Base-by-base conservation (phyloP, 2,329 filamentous ascomycete species). In the Arthrobotrys pseudoclavata region DNA sequence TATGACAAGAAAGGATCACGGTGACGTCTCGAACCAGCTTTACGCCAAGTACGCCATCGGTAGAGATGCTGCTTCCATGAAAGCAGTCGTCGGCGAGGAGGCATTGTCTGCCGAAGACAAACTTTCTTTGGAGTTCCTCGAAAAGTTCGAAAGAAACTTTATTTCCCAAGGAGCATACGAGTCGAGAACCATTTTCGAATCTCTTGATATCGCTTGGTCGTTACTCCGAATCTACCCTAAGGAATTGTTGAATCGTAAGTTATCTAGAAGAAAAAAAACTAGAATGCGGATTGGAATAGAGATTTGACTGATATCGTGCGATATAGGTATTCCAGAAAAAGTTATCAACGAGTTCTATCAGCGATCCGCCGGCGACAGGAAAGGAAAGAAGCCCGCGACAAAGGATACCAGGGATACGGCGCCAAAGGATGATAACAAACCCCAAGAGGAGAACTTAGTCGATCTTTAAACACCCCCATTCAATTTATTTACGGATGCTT, bases 41-140 rank as follows among this genome's bases (percentile, higher is more conserved):
- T 99, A 99, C 85, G 96, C 96, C 86, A 99, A 99, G 86, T 99
- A 99, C 84, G 96, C 96, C 85, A 98, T 99, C 84, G 96, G 96
- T 84, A 94, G 95, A 88, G 96, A 99, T 83, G 96, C 96, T 20
- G 95, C 96, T 42, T 92, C 94, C 84, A 99, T 99, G 96, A 99
- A 98, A 87, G 96, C 96, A 79, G 96, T 99, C 84, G 96, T 99
- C 76, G 96, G 96, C 86, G 96, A 99, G 86, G 96, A 99, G 85
- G 96, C 96, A 37, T 86, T 99, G 83, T 97, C 94, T 29, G 89
- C 92, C 68, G 96, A 99, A 86, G 96, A 99, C 86, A 98, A 98
- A 87, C 89, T 98, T 74, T 97, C 95, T 7, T 89, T 99, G 42
- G 96, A 99, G 85, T 99, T 99, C 87, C 86, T 99, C 82, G 95